Conservation (phyloP, 345 rosid genomes). For the Eucalyptus viminalis region DNA sequence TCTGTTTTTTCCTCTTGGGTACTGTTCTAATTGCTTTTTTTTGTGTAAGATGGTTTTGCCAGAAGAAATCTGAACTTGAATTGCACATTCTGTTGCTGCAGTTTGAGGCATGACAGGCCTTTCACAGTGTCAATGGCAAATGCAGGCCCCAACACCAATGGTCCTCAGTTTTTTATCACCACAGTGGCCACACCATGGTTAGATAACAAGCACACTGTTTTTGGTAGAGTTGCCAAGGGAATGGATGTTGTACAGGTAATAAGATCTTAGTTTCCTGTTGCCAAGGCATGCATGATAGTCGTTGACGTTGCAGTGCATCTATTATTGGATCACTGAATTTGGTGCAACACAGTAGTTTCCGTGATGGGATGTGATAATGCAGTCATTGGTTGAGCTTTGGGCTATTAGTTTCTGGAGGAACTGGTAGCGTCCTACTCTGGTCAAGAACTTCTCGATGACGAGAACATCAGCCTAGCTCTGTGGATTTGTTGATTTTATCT, state of each 20-base stretch:
- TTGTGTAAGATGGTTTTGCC: not conserved
- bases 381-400: not conserved
- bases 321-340: not conserved
- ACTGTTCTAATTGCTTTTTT: not conserved
- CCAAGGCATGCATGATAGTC: not conserved
- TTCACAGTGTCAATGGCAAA: slow-evolving; percentile 95
- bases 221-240: slow-evolving; percentile 86
- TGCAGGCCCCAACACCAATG: slow-evolving; percentile 86
- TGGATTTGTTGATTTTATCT: not conserved
- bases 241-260: slow-evolving; percentile 98
- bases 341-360: not conserved
- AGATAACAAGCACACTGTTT: slow-evolving; percentile 94
- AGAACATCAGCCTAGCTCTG: not conserved
- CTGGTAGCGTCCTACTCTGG: not conserved
- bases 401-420: not conserved
- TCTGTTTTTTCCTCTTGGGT: not conserved
- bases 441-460: not conserved
- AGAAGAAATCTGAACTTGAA: not conserved
- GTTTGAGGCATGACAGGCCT: slow-evolving; percentile 90
- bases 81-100: slow-evolving; percentile 16
- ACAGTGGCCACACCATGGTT: slow-evolving; percentile 98
- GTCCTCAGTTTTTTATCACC: slow-evolving; percentile 91
- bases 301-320: not conserved
- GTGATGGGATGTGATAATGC: not conserved
- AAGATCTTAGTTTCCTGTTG: not conserved